A percentile compares a stretch with the other conserved stretches of the same genome.
phyloP scores from a whole-genome alignment of 805 yeast species.

The Kuraishia hungarica region DNA sequence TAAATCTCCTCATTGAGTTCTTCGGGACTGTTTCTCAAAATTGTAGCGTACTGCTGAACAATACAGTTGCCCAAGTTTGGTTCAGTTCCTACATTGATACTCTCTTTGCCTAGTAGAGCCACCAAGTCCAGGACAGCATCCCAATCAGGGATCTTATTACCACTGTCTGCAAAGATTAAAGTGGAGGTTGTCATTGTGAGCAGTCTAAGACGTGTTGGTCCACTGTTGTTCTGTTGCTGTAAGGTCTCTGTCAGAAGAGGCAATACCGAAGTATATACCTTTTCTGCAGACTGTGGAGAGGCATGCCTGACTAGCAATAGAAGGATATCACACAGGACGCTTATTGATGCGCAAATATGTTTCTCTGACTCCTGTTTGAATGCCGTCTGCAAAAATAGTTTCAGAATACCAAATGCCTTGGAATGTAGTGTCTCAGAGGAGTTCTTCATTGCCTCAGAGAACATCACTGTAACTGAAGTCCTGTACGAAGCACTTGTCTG shows the following conservation, averaged over 20 bases:
- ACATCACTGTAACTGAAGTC: conserved; percentile 50
- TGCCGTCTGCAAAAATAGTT: conserved; percentile 15
- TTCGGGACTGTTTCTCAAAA: not conserved
- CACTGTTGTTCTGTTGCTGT: conserved; percentile 29
- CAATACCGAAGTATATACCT: not conserved
- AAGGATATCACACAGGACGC: not conserved
- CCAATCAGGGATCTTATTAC: conserved; percentile 57
- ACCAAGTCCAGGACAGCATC: not conserved
- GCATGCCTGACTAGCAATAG: not conserved
- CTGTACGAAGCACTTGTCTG: conserved; percentile 37
- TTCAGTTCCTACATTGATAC: not conserved
- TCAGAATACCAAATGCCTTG: conserved; percentile 45
- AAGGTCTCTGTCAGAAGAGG: conserved; percentile 28
- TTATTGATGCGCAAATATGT: not conserved
- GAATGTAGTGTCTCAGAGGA: conserved; percentile 72
- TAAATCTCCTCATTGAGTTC: not conserved
- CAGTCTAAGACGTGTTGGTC: conserved; percentile 16
- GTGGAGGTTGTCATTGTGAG: conserved; percentile 34
- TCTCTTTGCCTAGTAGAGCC: not conserved
- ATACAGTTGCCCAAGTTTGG: not conserved
- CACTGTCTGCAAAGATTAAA: conserved; percentile 60
- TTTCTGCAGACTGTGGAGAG: not conserved
- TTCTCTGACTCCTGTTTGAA: not conserved
- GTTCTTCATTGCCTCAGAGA: conserved; percentile 67
- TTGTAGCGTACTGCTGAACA: not conserved